Base-by-base conservation (phyloP, 345 rosid species). In the Microthlaspi erraticum region DNA sequence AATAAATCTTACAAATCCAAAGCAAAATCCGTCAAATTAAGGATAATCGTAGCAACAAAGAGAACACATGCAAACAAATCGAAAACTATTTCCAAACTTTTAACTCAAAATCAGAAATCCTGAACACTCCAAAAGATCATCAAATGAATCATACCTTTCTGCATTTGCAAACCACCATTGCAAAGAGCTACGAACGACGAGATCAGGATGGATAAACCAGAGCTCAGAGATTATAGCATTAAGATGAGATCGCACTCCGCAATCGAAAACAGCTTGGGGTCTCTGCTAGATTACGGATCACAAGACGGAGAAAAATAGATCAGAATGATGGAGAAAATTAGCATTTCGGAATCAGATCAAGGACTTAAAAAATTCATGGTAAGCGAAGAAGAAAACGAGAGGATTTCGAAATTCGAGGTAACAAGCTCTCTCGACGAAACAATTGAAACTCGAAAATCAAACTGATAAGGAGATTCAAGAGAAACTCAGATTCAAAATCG, bases 121-220 rank as follows among this genome's bases (percentile, higher is more conserved):
- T 11, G 0, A 34, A 56, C 29, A 33, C 14, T 31, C 2, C 0
- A 5, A 63, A 37, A 23, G 34, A 62, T 19, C n/a, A 62, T 19
- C 7, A 18, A 16, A 37, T 2, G 66, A 56, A 34, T 5, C 19
- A 12, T 70, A 88, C 97, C 94, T 90, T 90, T 51, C 89, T 88
- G 84, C 97, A 90, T 90, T 90, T 90, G 78, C 97, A 90, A 79
- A 90, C 97, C 80, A 90, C 94, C 97, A 90, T 90, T 68, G 87
- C 83, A 73, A 18, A 51, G 44, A 75, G 70, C 8, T 55, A 44
- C 43, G 32, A 33, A 46, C 8, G 31, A 52, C 33, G 52, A 76
- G 34, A 43, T 54, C 74, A 46, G 73, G 54, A 39, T 39, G 20
- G 59, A 54, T 58, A 41, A 51, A 31, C 55, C 49, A 67, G 71